Base-by-base conservation (phyloP, 345 rosid species). In the Eucalyptus decipiens region DNA sequence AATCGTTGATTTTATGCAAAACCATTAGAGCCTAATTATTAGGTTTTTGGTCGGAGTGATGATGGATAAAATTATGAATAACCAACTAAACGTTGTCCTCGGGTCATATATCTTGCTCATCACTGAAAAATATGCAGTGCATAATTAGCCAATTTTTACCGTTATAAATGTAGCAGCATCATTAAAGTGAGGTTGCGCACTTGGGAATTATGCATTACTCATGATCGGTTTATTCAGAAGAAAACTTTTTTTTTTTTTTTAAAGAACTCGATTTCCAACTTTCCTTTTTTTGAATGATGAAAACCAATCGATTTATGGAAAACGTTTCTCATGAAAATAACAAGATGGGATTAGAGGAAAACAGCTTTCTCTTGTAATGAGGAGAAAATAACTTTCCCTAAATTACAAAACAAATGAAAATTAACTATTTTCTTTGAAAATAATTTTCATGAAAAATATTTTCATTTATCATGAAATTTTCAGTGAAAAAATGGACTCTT, bases 251-350 rank as follows among this genome's bases (percentile, higher is more conserved):
- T 12, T 28, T 48, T 19, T 52, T 51, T 17, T n/a, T n/a, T n/a
- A n/a, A 14, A 30, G 1, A 62, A 62, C 7, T 62, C 2, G 0
- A 1, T 62, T 62, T 62, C 8, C 34, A 1, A 62, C 17, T 62
- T 62, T 62, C 16, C 34, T 6, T 0, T 60, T n/a, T 60, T 28
- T 11, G 34, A 28, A 3, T 30, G 32, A 62, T 6, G 34, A 1
- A 13, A 62, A 62, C 17, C 3, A 5, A 60, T 60, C 7, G 11
- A 52, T 52, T 21, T 4, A 21, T 52, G 26, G 24, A 52, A 21
- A 4, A 3, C 0, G 0, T 19, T 0, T 8, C 0, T 8, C 26
- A 4, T 52, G 58, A 52, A 52, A 52, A 52, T 52, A 52, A 52
- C 56, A 52, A 51, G 9, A 52, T 52, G 56, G 19, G 26, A 52